Percentiles rank a stretch among this genome's conserved stretches.
phyloP scores from a whole-genome alignment of 148 eudicot genomes.

The Vaccinium macrocarpon region DNA sequence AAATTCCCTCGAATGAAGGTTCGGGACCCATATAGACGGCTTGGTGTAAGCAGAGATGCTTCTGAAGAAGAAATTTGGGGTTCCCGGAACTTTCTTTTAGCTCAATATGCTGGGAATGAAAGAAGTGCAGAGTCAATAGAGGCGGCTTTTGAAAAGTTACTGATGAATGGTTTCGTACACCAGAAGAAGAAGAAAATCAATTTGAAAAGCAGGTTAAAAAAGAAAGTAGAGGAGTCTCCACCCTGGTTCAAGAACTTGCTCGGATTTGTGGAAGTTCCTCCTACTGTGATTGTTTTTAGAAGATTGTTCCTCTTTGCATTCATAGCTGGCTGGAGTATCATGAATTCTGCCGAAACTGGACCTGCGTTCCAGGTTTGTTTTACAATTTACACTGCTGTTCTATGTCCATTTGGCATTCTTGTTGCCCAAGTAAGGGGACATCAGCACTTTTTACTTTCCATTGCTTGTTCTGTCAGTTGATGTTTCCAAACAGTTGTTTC shows the following conservation, averaged over 20 bases:
- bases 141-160: constrained; percentile 85
- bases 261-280: constrained; percentile 82
- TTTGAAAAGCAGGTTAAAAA: constrained; percentile 78
- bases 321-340: constrained; percentile 93
- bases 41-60: constrained; percentile 79
- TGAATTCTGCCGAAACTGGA: constrained; percentile 89
- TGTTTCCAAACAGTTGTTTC: not conserved
- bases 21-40: constrained; percentile 96
- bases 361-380: constrained; percentile 92
- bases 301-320: constrained; percentile 80
- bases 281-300: constrained; percentile 65
- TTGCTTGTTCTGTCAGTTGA: not conserved
- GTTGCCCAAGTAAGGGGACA: not conserved
- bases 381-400: not conserved
- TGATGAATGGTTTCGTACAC: constrained; percentile 69
- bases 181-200: constrained; percentile 83
- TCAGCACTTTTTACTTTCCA: not conserved
- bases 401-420: not conserved
- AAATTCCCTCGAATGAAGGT: constrained; percentile 65
- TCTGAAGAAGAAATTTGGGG: constrained; percentile 93
- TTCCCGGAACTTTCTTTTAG: constrained; percentile 76
- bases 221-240: constrained; percentile 94
- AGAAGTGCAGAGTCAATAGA: constrained; percentile 88
- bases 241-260: constrained; percentile 88
- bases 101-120: constrained; percentile 81